phyloP scores from a whole-genome alignment of 345 rosid species.

The Crucihimalaya himalaica region DNA sequence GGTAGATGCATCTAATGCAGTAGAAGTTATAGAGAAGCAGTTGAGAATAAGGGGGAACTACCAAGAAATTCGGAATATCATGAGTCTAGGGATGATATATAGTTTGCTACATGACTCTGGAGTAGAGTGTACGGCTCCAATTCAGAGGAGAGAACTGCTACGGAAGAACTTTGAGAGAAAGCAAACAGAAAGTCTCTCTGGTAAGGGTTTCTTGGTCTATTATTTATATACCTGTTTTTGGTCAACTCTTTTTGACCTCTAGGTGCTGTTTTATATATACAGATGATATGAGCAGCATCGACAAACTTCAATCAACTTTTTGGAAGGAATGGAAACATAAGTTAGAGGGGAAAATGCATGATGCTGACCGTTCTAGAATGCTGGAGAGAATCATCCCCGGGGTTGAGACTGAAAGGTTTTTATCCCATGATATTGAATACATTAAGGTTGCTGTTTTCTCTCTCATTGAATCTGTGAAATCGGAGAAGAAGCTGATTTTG shows the following conservation, averaged over 20 bases:
- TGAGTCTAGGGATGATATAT: slow-evolving; percentile 89
- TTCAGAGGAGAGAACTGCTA: slow-evolving; percentile 75
- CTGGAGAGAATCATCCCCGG: slow-evolving; percentile 86
- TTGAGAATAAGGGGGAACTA: slow-evolving; percentile 70
- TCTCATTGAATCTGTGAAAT: slow-evolving; percentile 65
- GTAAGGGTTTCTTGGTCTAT: slow-evolving; percentile 44
- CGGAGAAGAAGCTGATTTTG: slow-evolving; percentile 75
- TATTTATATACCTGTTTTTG: not conserved
- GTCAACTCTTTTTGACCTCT: slow-evolving; percentile 2
- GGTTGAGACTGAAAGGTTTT: slow-evolving; percentile 77
- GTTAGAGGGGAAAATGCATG: slow-evolving; percentile 76
- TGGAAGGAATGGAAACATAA: slow-evolving; percentile 97
- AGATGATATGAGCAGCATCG: slow-evolving; percentile 82
- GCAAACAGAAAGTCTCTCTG: slow-evolving; percentile 60
- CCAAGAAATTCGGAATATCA: slow-evolving; percentile 83
- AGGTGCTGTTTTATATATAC: slow-evolving; percentile 28
- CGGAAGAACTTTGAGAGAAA: slow-evolving; percentile 64
- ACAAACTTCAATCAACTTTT: slow-evolving; percentile 80
- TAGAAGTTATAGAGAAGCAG: slow-evolving; percentile 91
- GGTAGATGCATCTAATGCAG: slow-evolving; percentile 83
- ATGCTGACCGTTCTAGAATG: slow-evolving; percentile 77
- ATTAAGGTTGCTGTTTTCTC: slow-evolving; percentile 58
- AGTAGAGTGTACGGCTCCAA: slow-evolving; percentile 75
- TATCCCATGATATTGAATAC: slow-evolving; percentile 72
- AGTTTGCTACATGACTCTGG: slow-evolving; percentile 79